Percentiles rank a stretch among this genome's conserved stretches.
Evolutionary conservation across 768 basidiomycete genomes (phyloP).

Genomic region (Auriscalpium microsporum): DNA sequence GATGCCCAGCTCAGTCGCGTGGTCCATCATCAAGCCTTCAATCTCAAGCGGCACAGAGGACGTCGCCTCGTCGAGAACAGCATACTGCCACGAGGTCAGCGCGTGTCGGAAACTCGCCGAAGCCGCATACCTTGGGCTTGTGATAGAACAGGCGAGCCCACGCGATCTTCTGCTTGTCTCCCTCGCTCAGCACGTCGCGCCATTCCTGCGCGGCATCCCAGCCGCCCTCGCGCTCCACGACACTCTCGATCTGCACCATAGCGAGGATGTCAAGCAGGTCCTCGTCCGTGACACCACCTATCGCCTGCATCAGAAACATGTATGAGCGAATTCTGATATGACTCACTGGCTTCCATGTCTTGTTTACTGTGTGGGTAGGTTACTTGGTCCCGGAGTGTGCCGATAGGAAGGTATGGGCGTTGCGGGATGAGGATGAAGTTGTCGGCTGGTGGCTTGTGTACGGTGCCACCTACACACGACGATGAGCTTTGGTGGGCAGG

Average conservation of each 20-base stretch:
- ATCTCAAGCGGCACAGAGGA: conserved; percentile 88
- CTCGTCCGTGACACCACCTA: conserved; percentile 65
- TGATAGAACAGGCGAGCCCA: conserved; percentile 98
- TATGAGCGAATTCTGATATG: background rate
- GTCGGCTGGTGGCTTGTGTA: conserved; percentile 80
- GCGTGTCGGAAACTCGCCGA: background rate
- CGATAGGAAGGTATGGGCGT: conserved; percentile 88
- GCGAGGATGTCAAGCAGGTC: conserved; percentile 66
- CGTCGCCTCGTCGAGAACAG: conserved; percentile 94
- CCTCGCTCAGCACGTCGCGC: conserved; percentile 88
- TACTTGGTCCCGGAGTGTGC: conserved; percentile 91
- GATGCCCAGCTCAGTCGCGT: conserved; percentile 79
- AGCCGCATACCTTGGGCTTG: conserved; percentile 62
- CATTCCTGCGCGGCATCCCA: conserved; percentile 89
- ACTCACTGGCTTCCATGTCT: conserved; percentile 67
- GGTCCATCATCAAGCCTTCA: conserved; percentile 92
- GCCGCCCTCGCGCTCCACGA: conserved; percentile 94
- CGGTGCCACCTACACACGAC: conserved; percentile 45
- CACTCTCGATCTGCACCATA: conserved; percentile 73
- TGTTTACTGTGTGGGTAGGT: conserved; percentile 85
- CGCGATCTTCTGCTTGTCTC: conserved; percentile 95
- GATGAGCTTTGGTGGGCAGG: no score
- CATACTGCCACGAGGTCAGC: conserved; percentile 52
- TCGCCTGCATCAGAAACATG: background rate
- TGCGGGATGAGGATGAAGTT: conserved; percentile 96